Evolutionary conservation across 208 protist genomes (phyloP).

Genomic region (Novymonas esmeraldas): DNA sequence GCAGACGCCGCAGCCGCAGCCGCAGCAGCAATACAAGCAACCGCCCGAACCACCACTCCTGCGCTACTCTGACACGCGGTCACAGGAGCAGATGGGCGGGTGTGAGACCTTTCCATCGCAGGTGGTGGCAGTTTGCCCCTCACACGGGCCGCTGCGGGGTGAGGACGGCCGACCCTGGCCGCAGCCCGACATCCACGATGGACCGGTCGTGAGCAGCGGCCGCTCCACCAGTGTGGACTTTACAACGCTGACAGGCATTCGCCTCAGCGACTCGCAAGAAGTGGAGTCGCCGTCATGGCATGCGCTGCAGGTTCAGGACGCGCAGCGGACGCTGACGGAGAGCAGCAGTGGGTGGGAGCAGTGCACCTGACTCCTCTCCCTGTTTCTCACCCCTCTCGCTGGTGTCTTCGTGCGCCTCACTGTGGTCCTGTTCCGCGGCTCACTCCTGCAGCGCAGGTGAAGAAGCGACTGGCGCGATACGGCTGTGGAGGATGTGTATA

Average conservation of each 20-base stretch:
- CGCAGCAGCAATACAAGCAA: not conserved
- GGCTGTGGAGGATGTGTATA: too few species aligned
- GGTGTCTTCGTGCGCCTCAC: too few species aligned
- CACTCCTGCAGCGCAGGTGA: too few species aligned
- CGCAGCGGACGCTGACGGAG: not conserved
- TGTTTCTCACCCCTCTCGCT: too few species aligned
- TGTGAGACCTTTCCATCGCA: too few species aligned
- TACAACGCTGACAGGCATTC: conserved; percentile 4
- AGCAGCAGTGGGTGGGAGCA: too few species aligned
- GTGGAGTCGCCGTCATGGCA: conserved; percentile 18
- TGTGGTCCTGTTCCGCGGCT: too few species aligned
- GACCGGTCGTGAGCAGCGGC: not conserved
- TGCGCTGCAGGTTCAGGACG: not conserved
- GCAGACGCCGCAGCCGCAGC: not conserved
- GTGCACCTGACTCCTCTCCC: too few species aligned
- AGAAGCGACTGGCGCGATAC: too few species aligned
- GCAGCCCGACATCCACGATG: conserved; percentile 19
- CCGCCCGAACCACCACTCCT: not conserved
- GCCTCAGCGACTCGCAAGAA: conserved; percentile 7
- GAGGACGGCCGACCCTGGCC: not conserved
- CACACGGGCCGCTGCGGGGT: too few species aligned
- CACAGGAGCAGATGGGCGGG: not conserved
- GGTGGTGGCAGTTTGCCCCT: too few species aligned
- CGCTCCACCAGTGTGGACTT: conserved; percentile 1
- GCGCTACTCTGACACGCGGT: not conserved